Base-by-base conservation (phyloP, 2,329 filamentous ascomycete species). In the Cladosporium phlei region DNA sequence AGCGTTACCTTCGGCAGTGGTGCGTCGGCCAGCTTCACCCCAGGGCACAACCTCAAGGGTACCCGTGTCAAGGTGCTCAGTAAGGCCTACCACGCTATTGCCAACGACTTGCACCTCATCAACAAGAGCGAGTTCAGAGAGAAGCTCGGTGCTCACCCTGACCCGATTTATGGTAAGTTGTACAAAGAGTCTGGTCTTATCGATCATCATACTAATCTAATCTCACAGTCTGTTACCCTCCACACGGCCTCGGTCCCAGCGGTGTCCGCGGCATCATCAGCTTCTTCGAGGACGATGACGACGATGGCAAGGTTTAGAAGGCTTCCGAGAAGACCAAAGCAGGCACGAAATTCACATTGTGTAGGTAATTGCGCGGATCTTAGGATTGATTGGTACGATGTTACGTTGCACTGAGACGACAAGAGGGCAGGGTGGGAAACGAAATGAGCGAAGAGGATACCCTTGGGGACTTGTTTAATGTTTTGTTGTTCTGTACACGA, bases 61-160 rank as follows among this genome's bases (percentile, higher is more conserved):
- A 74, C 88, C 40, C 82, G 87, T 55, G 84, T 90, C 50, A 88
- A 83, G 71, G 83, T 95, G 64, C 72, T 96, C 47, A 82, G 83
- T 59, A 84, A 83, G 59, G 89, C 87, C 0, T 96, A 96, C 70
- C 81, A 85, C 56, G 80, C 86, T 3, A 71, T 95, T 38, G 85
- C 87, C 32, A 86, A 86, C 59, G 88, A 90, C 64, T 80, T 95
- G 56, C 85, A 86, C 56, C 75, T 95, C 54, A 85, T 83, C 35
- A 81, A 85, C 62, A 95, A 95, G 79, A 84, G 80, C 45, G 88
- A 90, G 65, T 96, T 96, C 72, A 76, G 90, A 51, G 85, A 87
- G 71, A 96, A 96, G 76, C 80, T 96, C 65, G 90, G 90, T 44
- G 86, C 86, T 4, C 73, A 80, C 48, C 88, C 90, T 51, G 89